These are phyloP conservation scores for Blastosporella zonata DNA, from an alignment of 1,284 basidiomycete species.

Conservation along the genomic window DNA sequence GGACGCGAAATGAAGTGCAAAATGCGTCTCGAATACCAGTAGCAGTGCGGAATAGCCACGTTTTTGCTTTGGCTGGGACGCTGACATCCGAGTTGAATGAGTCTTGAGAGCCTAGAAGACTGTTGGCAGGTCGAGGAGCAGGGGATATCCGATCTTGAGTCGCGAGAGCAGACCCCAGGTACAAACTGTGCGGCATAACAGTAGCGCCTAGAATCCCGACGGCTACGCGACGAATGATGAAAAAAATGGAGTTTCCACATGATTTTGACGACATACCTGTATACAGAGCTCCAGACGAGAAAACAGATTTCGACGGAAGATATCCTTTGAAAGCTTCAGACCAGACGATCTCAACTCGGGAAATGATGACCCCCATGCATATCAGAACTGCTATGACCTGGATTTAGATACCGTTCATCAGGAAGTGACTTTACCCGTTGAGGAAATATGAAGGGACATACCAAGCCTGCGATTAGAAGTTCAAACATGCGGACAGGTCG, in stretches of 20 bases:
- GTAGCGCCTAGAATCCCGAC: constrained; percentile 84
- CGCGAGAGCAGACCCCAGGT: constrained; percentile 84
- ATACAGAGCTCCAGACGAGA: constrained; percentile 70
- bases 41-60: too few relatives aligned
- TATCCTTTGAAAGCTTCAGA: constrained; percentile 78
- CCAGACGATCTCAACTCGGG: constrained; percentile 77
- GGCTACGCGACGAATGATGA: constrained; percentile 39
- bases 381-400: constrained; percentile 80
- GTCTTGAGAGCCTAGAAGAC: constrained; percentile 17
- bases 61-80: constrained; percentile 5
- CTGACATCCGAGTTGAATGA: constrained; percentile 18
- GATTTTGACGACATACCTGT: constrained; percentile 50
- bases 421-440: not conserved
- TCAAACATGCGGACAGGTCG: constrained; percentile 74
- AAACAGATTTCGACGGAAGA: constrained; percentile 70
- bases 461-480: constrained; percentile 74
- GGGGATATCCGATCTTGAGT: constrained; percentile 68
- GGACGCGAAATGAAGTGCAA: constrained; percentile 29
- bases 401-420: not conserved
- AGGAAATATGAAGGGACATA: constrained; percentile 33
- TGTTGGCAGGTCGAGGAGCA: constrained; percentile 8
- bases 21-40: constrained; percentile 8
- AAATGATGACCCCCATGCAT: constrained; percentile 81
- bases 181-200: constrained; percentile 90
- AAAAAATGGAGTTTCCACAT: too few relatives aligned